Evolutionary conservation across 371 early-diverging fungal species (phyloP).

Genomic region (Rhizomucor pusillus): DNA sequence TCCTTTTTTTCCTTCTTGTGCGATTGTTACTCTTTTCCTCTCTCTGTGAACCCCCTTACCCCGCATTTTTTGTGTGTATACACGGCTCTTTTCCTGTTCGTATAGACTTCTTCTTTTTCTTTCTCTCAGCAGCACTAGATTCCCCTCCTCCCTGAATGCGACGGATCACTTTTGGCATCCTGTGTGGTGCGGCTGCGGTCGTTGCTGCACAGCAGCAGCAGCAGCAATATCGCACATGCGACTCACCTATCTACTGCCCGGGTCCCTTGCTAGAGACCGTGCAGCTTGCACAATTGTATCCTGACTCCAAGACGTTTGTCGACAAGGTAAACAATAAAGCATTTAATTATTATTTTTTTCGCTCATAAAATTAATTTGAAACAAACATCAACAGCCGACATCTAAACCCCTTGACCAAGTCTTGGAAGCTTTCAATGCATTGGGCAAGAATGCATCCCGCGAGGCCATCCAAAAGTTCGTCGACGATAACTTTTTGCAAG

Average conservation of each 20-base stretch:
- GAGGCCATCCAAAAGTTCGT: slow-evolving; percentile 52
- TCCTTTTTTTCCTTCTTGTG: too few species aligned
- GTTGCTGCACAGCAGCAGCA: too few species aligned
- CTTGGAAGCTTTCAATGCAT: slow-evolving; percentile 42
- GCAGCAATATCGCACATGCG: slow-evolving; percentile 38
- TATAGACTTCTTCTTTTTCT: too few species aligned
- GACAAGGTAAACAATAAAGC: slow-evolving; percentile 39
- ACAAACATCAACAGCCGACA: slow-evolving; percentile 47
- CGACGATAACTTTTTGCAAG: slow-evolving; percentile 52
- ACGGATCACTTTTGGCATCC: too few species aligned
- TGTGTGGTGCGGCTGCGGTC: too few species aligned
- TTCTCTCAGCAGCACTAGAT: too few species aligned
- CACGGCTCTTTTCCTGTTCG: too few species aligned
- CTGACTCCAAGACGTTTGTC: slow-evolving; percentile 72
- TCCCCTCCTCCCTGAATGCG: too few species aligned
- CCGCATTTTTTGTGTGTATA: too few species aligned
- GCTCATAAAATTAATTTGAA: not conserved
- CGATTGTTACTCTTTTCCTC: too few species aligned
- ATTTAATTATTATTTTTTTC: not conserved
- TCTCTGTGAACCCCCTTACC: too few species aligned
- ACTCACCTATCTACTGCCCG: slow-evolving; percentile 68
- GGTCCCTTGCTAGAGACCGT: slow-evolving; percentile 60
- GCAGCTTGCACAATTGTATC: slow-evolving; percentile 55
- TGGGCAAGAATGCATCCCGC: slow-evolving; percentile 45
- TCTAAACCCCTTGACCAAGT: slow-evolving; percentile 52